Conservation (phyloP, 2,329 filamentous ascomycete genomes). For the Tympanopsis confertula region DNA sequence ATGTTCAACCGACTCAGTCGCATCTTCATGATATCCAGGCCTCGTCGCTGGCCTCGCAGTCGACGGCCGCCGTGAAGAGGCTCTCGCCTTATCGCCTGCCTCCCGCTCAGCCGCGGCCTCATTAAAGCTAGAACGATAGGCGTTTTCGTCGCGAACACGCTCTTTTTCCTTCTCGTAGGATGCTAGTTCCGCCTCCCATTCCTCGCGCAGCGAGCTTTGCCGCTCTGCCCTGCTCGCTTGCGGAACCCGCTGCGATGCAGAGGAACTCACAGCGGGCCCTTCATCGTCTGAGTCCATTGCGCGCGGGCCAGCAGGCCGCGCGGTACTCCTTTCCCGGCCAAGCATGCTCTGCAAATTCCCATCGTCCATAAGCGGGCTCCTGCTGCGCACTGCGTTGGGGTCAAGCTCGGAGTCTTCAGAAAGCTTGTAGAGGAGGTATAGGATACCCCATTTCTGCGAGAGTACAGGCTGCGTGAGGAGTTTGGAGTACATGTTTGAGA, state of each 20-base stretch:
- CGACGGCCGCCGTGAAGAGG: too few species aligned
- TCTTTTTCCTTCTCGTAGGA: not conserved
- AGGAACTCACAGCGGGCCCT: not conserved
- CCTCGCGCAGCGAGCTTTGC: not conserved
- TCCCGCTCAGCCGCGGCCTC: too few species aligned
- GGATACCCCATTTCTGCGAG: conserved; percentile 1
- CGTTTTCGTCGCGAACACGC: not conserved
- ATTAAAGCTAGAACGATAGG: too few species aligned
- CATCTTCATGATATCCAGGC: too few species aligned
- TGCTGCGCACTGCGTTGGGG: not conserved
- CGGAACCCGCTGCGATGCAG: not conserved
- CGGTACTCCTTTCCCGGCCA: not conserved
- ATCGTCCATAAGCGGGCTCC: not conserved
- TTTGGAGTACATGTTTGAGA: not conserved
- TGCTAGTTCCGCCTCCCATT: not conserved
- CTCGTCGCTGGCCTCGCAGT: too few species aligned
- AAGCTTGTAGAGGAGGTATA: not conserved
- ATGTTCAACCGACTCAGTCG: conserved; percentile 51
- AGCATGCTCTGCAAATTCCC: conserved; percentile 1
- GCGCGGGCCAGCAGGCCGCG: too few species aligned
- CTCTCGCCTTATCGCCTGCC: too few species aligned
- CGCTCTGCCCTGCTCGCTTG: not conserved
- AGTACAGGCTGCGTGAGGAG: not conserved
- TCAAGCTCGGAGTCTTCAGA: not conserved
- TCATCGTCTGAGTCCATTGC: not conserved